Evolutionary conservation across 2,329 filamentous ascomycete genomes (phyloP).

Genomic region (Pleurostoma richardsiae): DNA sequence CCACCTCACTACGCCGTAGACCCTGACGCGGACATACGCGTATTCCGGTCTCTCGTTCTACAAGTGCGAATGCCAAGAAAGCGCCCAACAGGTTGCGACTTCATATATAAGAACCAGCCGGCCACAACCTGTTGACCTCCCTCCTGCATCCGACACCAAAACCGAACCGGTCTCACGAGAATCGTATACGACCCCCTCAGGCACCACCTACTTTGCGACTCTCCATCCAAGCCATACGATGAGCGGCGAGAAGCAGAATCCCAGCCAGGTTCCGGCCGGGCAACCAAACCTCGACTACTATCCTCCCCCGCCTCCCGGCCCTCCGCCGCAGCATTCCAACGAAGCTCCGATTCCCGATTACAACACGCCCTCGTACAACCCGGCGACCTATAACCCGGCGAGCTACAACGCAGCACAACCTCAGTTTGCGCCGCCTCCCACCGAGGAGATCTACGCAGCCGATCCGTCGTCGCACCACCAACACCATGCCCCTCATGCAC

Average conservation of each 20-base stretch:
- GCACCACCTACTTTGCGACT: no score
- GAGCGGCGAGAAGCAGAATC: conserved; percentile 4
- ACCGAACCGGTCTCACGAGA: no score
- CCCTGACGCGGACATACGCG: no score
- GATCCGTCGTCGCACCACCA: conserved; percentile 8
- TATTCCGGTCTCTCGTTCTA: no score
- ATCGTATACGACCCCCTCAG: no score
- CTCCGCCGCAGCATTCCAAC: conserved; percentile 18
- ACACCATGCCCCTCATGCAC: neutral
- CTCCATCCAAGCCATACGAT: neutral
- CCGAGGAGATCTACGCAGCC: conserved; percentile 15
- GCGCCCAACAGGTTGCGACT: no score
- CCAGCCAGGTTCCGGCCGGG: neutral
- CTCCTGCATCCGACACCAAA: no score
- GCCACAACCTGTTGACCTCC: no score
- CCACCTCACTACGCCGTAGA: no score
- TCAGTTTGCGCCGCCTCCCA: conserved; percentile 10
- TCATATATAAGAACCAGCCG: no score
- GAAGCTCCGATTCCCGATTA: conserved; percentile 18
- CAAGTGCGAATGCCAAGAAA: no score
- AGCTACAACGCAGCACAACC: conserved; percentile 13
- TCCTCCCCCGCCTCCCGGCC: conserved; percentile 18
- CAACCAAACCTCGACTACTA: conserved; percentile 9
- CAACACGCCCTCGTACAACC: neutral
- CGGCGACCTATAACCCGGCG: neutral